phyloP scores from a whole-genome alignment of 1,284 basidiomycete species.

The Leccinum huronense region DNA sequence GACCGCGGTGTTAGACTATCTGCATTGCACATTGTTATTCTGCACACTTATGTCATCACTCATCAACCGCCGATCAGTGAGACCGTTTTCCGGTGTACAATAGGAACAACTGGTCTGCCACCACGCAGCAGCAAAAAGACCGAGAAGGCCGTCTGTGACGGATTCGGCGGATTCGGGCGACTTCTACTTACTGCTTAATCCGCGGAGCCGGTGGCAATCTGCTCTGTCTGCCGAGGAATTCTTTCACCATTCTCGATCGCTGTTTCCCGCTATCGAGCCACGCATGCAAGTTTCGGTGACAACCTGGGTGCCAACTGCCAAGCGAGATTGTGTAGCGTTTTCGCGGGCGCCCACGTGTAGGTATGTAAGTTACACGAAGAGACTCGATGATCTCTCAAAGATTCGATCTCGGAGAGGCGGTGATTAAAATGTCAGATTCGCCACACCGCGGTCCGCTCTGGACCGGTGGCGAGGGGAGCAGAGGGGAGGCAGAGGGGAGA shows the following conservation, averaged over 20 bases:
- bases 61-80: constrained; percentile 17
- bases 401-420: constrained; percentile 9
- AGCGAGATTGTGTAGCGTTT: neutral
- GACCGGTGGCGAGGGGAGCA: neutral
- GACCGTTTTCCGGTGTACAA: constrained; percentile 25
- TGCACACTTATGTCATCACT: constrained; percentile 29
- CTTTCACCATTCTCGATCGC: constrained; percentile 4
- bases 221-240: neutral
- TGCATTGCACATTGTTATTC: constrained; percentile 22
- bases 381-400: neutral
- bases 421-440: constrained; percentile 16
- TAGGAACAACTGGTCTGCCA: constrained; percentile 17
- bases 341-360: neutral
- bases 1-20: constrained; percentile 23
- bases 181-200: neutral
- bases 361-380: neutral
- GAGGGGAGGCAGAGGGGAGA: neutral
- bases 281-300: constrained; percentile 2
- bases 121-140: constrained; percentile 6
- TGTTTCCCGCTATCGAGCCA: neutral
- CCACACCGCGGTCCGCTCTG: neutral
- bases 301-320: neutral
- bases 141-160: constrained; percentile 1
- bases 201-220: constrained; percentile 2
- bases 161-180: neutral